A percentile compares a stretch with the other conserved stretches of the same genome.
Evolutionary conservation across 768 basidiomycete genomes (phyloP).

Genomic region (Leccinum rimulosum): DNA sequence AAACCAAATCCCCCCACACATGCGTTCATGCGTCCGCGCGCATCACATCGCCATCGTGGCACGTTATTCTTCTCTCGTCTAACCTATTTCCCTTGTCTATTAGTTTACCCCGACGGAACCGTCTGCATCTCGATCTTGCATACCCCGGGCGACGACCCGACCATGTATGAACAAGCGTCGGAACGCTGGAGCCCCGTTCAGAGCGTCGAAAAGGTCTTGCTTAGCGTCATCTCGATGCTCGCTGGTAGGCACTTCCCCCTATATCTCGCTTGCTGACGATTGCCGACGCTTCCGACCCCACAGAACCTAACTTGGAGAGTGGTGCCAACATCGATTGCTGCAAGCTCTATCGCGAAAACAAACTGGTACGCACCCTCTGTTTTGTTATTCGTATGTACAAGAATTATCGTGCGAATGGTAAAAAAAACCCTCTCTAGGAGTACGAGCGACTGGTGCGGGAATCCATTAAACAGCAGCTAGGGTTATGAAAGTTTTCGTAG

Average conservation of each 20-base stretch:
- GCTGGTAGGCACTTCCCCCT: constrained; percentile 56
- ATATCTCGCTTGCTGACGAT: neutral
- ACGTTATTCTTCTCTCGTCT: neutral
- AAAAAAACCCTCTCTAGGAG: constrained; percentile 43
- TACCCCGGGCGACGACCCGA: constrained; percentile 88
- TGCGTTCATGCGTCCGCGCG: neutral
- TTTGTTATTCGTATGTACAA: neutral
- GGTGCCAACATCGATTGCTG: constrained; percentile 97
- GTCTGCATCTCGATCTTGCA: constrained; percentile 99
- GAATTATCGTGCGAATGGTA: constrained; percentile 1
- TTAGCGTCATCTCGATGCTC: constrained; percentile 96
- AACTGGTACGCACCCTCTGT: constrained; percentile 38
- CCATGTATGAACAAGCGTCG: constrained; percentile 91
- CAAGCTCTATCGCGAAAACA: constrained; percentile 92
- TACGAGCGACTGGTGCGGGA: constrained; percentile 85
- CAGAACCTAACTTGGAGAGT: constrained; percentile 96
- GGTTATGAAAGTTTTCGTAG: constrained; percentile 44
- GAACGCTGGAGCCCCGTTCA: constrained; percentile 99
- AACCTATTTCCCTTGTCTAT: neutral
- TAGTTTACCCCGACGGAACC: constrained; percentile 95
- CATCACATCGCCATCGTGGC: neutral
- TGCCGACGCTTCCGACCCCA: neutral
- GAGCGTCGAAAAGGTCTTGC: constrained; percentile 93
- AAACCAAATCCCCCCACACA: neutral
- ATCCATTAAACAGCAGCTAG: constrained; percentile 84